phyloP scores from a whole-genome alignment of 163 green algal species.

The Trebouxiophyceae sp. region DNA sequence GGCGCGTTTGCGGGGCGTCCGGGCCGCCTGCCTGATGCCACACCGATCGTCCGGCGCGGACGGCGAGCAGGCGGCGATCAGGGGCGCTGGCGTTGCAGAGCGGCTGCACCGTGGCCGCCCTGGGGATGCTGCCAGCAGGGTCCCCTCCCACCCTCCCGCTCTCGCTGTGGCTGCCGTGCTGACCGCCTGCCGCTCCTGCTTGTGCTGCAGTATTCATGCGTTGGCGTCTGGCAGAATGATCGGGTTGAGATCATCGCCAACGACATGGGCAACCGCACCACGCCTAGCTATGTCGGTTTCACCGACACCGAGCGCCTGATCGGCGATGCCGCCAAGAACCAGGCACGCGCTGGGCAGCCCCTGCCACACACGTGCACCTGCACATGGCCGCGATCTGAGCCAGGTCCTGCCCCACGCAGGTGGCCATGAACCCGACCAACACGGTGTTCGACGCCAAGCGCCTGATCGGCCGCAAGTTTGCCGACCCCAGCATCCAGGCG shows the following conservation, averaged over 20 bases:
- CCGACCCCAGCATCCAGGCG: slow-evolving; percentile 56
- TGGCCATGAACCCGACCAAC: slow-evolving; percentile 82
- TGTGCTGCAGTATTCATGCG: slow-evolving; percentile 14
- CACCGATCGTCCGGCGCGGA: no score
- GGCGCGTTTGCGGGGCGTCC: no score
- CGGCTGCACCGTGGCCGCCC: neutral
- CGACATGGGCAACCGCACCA: slow-evolving; percentile 69
- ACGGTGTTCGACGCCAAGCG: slow-evolving; percentile 86
- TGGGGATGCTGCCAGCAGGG: neutral
- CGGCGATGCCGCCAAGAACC: slow-evolving; percentile 97
- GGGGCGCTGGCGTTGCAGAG: slow-evolving; percentile 11
- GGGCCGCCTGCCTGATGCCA: no score
- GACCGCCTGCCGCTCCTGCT: neutral
- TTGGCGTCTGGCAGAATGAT: slow-evolving; percentile 59
- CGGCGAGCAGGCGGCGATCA: slow-evolving; percentile 32
- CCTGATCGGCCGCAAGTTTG: slow-evolving; percentile 80
- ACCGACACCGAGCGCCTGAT: slow-evolving; percentile 79
- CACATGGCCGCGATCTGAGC: neutral
- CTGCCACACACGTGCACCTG: neutral
- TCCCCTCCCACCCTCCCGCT: neutral
- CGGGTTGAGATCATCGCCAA: slow-evolving; percentile 59
- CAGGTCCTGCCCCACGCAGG: slow-evolving; percentile 42
- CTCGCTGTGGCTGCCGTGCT: neutral
- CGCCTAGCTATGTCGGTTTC: slow-evolving; percentile 82
- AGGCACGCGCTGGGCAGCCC: slow-evolving; percentile 33